phyloP scores from a whole-genome alignment of 1,284 basidiomycete species.

The Puccinia novopanici region DNA sequence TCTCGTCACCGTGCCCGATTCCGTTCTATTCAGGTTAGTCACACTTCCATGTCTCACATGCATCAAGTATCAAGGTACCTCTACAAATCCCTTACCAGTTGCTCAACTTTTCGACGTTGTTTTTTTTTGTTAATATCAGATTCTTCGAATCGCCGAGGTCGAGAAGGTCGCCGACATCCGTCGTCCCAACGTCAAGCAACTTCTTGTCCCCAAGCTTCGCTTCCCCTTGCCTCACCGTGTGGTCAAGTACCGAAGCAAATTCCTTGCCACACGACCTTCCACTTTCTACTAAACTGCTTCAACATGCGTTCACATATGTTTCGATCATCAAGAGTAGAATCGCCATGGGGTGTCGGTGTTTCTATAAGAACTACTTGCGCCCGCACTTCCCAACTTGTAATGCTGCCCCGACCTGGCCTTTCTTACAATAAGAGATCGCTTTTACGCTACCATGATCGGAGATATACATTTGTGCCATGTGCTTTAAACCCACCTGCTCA shows the following conservation, averaged over 20 bases:
- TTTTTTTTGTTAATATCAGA: too few relatives aligned
- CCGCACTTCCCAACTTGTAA: background rate
- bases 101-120: too few relatives aligned
- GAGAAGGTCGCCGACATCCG: too few relatives aligned
- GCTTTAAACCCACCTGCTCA: background rate
- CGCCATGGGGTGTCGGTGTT: background rate
- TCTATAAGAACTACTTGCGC: background rate
- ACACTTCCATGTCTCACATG: too few relatives aligned
- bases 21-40: too few relatives aligned
- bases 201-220: constrained; percentile 83
- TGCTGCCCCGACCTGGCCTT: background rate
- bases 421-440: background rate
- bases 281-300: constrained; percentile 60
- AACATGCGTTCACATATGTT: background rate
- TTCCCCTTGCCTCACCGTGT: constrained; percentile 96
- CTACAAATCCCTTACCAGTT: too few relatives aligned
- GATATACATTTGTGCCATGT: background rate
- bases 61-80: too few relatives aligned
- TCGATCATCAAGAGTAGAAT: background rate
- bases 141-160: too few relatives aligned
- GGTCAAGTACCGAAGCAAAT: constrained; percentile 59
- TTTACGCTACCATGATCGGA: background rate
- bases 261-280: constrained; percentile 61
- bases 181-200: too few relatives aligned
- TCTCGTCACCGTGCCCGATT: too few relatives aligned